Percentiles rank a stretch among this genome's conserved stretches.
These are phyloP conservation scores for Saccharomycopsis amapae DNA, from an alignment of 805 yeast species.

Conservation along the genomic window DNA sequence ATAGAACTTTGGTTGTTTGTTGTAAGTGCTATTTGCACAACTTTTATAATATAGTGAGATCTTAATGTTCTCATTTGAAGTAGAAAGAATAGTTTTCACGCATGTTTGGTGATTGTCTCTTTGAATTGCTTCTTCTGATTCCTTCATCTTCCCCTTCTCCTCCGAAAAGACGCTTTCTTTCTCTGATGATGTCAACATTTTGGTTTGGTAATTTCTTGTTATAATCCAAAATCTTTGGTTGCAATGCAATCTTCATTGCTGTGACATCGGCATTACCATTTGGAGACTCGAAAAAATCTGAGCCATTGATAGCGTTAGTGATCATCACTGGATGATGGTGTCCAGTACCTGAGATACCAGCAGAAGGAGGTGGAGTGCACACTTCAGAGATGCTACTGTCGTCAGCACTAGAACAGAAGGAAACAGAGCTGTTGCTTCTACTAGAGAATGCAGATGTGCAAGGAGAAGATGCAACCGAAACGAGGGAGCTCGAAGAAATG, in stretches of 20 bases:
- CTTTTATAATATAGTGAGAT: no score
- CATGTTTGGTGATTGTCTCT: slow-evolving; percentile 18
- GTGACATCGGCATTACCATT: neutral
- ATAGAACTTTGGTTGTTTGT: neutral
- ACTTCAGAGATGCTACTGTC: slow-evolving; percentile 5
- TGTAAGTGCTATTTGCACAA: no score
- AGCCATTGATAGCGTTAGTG: neutral
- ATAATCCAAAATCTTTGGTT: slow-evolving; percentile 19
- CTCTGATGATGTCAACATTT: slow-evolving; percentile 5
- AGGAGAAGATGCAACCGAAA: neutral
- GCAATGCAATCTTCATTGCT: no score
- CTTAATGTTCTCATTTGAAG: neutral
- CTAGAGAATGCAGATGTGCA: neutral
- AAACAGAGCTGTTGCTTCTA: slow-evolving; percentile 2
- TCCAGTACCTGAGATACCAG: no score
- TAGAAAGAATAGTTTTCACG: slow-evolving; percentile 13
- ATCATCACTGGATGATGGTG: neutral
- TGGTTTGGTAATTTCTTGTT: neutral
- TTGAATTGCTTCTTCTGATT: neutral
- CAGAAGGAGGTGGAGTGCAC: slow-evolving; percentile 9
- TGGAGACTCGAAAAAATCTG: slow-evolving; percentile 1
- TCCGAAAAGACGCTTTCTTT: slow-evolving; percentile 12
- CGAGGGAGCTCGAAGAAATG: neutral
- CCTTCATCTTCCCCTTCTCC: neutral
- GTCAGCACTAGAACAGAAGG: slow-evolving; percentile 3